Evolutionary conservation across 257 asterid species (phyloP).

Genomic region (Rauvolfia tetraphylla): DNA sequence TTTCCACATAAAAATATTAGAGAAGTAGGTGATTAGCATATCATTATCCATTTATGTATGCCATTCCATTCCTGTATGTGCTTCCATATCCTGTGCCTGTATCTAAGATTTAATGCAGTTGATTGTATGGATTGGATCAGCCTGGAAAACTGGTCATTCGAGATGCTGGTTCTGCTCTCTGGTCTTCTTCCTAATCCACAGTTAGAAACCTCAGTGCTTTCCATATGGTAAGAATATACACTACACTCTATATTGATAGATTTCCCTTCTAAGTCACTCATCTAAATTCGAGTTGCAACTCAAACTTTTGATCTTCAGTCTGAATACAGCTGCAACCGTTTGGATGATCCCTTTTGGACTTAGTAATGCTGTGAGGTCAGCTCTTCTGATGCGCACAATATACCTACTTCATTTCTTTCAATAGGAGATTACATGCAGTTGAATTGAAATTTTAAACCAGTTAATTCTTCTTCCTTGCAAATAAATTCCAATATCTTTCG

Average conservation of each 20-base stretch:
- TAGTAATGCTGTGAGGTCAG: slow-evolving; percentile 76
- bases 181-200: slow-evolving; percentile 87
- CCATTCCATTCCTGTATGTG: neutral
- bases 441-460: neutral
- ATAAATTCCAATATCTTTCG: neutral
- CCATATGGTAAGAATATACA: slow-evolving; percentile 48
- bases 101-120: neutral
- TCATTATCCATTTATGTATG: neutral
- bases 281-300: neutral
- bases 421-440: neutral
- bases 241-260: neutral
- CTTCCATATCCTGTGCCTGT: neutral
- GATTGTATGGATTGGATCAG: slow-evolving; percentile 30
- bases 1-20: neutral
- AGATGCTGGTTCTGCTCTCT: slow-evolving; percentile 81
- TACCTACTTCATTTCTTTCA: neutral
- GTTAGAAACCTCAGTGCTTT: slow-evolving; percentile 80
- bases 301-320: slow-evolving; percentile 38
- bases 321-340: slow-evolving; percentile 61
- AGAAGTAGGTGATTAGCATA: neutral
- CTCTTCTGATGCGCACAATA: neutral
- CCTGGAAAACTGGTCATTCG: slow-evolving; percentile 86
- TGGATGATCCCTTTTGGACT: slow-evolving; percentile 93
- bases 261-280: neutral
- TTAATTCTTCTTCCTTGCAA: neutral